Evolutionary conservation across 352 stramenopile species (phyloP).

Genomic region (Phytophthora citricola): DNA sequence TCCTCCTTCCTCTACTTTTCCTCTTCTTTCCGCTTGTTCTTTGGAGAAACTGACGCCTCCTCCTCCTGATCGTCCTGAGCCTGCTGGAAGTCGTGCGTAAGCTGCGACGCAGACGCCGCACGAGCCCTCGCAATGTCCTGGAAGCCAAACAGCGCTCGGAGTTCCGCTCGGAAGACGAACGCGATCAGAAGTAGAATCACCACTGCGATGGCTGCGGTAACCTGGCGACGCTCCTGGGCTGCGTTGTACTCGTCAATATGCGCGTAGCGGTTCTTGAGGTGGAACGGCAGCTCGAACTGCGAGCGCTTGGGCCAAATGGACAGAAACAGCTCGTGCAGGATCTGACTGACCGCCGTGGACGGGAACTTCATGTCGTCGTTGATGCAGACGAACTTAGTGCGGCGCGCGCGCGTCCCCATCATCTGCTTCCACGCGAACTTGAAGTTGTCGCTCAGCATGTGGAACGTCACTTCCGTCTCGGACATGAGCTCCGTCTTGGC

Average conservation of each 20-base stretch:
- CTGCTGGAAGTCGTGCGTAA: slow-evolving; percentile 59
- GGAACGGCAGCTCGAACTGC: slow-evolving; percentile 92
- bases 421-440: slow-evolving; percentile 92
- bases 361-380: slow-evolving; percentile 96
- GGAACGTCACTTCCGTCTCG: slow-evolving; percentile 93
- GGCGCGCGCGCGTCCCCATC: slow-evolving; percentile 89
- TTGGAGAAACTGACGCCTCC: slow-evolving; percentile 7
- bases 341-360: slow-evolving; percentile 79
- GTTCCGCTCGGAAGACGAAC: slow-evolving; percentile 62
- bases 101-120: slow-evolving; percentile 69
- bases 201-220: slow-evolving; percentile 39
- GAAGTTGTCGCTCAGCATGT: slow-evolving; percentile 95
- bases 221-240: slow-evolving; percentile 53
- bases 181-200: slow-evolving; percentile 50
- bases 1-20: slow-evolving; percentile 18
- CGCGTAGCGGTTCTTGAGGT: slow-evolving; percentile 87
- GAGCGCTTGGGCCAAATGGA: slow-evolving; percentile 92
- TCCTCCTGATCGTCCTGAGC: slow-evolving; percentile 19
- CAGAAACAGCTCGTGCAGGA: slow-evolving; percentile 93
- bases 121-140: slow-evolving; percentile 71
- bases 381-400: slow-evolving; percentile 96
- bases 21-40: not conserved
- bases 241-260: slow-evolving; percentile 84
- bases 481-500: slow-evolving; percentile 69
- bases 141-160: slow-evolving; percentile 69